Base-by-base conservation (phyloP, 768 basidiomycete genomes). In the Boletus vinaceobasis region DNA sequence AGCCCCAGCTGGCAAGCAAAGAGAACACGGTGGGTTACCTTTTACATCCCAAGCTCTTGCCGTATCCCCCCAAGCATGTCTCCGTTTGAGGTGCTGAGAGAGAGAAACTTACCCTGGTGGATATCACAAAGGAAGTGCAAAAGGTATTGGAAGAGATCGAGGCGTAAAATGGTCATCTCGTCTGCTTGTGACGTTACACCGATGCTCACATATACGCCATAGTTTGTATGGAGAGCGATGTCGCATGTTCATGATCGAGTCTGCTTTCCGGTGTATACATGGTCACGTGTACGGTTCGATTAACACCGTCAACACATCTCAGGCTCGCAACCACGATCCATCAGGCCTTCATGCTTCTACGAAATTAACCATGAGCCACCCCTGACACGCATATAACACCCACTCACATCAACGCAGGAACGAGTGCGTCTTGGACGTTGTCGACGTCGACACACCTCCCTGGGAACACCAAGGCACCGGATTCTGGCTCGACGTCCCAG, bases 291-390 rank as follows among this genome's bases (percentile, higher is more conserved):
- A 83, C 61, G 92, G 88, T 88, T 55, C 23, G 36, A 45, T 39
- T 9, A n/a, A 10, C 27, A 45, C 37, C 14, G 48, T 52, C 1
- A 14, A 44, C 10, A 21, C 6, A n/a, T 50, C 15, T 17, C 44
- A 29, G 7, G 38, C 33, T 44, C 17, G 42, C 33, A 19, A 23
- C 47, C 14, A 54, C 19, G n/a, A 38, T 52, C 27, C 14, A 23
- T 26, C 50, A 89, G 86, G 92, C 0, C 94, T 86, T 26, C 50
- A 89, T 86, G 92, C 0, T 94, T 86, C 66, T 89, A 85, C 74
- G 93, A 94, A 67, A 78, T 92, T 44, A 79, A 84, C 86, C 84
- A 60, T 1, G 71, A 55, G 26, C 4, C 13, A 32, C 15, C 21
- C 5, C 13, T 7, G 7, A 0, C n/a, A 14, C 31, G 32, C n/a